Evolutionary conservation across 495 filamentous ascomycete genomes (phyloP).

Genomic region (Talaromyces thailandensis): DNA sequence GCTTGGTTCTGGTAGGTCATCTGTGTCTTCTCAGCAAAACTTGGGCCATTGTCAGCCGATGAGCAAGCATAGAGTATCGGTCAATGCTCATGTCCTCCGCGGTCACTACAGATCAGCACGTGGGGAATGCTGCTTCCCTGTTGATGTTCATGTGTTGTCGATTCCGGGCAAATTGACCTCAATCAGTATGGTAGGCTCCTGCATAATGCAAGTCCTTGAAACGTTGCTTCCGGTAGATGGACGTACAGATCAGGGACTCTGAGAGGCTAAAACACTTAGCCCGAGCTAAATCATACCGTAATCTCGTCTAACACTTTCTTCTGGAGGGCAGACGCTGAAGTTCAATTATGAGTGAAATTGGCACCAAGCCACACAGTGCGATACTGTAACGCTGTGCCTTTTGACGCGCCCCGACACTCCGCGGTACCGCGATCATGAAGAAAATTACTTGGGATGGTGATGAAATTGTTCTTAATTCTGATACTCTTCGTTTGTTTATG

Average conservation of each 20-base stretch:
- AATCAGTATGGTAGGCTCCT: not conserved
- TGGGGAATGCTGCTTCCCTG: not conserved
- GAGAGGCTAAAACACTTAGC: not conserved
- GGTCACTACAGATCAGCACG: not conserved
- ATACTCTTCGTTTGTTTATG: not conserved
- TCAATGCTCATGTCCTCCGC: not conserved
- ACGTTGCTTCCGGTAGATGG: not conserved
- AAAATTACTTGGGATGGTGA: not conserved
- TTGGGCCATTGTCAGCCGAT: not conserved
- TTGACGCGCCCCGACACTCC: constrained; percentile 1
- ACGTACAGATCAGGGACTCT: not conserved
- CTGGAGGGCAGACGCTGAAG: not conserved
- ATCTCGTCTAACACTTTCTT: not conserved
- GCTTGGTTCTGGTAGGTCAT: not conserved
- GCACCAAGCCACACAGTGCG: not conserved
- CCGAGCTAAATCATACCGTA: constrained; percentile 1
- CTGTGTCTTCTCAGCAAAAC: not conserved
- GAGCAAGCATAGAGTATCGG: not conserved
- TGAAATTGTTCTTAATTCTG: not conserved
- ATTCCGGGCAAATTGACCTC: not conserved
- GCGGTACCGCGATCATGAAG: not conserved
- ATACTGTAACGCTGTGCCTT: constrained; percentile 3
- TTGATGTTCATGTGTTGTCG: not conserved
- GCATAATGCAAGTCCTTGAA: not conserved
- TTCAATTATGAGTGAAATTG: not conserved